Base-by-base conservation (phyloP, 2,329 filamentous ascomycete species). In the Arthrobotrys megalospora region DNA sequence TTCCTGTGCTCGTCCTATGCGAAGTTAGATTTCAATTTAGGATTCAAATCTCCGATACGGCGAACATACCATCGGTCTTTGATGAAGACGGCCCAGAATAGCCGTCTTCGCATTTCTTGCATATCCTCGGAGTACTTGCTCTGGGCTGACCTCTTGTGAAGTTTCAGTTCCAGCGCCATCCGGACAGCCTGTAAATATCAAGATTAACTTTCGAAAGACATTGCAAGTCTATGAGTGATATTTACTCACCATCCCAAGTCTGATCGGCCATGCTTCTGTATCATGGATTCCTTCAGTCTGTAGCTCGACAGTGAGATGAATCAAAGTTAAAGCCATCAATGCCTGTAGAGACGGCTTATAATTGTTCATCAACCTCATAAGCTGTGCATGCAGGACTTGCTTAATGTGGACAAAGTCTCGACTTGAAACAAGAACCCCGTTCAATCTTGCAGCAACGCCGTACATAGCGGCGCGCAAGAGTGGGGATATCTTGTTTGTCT, bases 361-460 rank as follows among this genome's bases (percentile, higher is more conserved):
- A 41, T 79, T 80, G 60, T 75, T 80, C 68, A 80, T 69, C 62
- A 80, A 72, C 32, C 67, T 76, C 55, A 79, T 79, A 45, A 81
- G 80, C 43, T 81, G 79, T 34, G 78, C 34, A 52, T 80, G 73
- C 11, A 81, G 60, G 48, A 81, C 80, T 38, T 79, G 71, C 65
- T 81, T 81, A 66, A 81, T 81, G 43, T 81, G 80, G 24, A 80
- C 62, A 47, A 81, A 81, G 53, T 81, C 80, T 50, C 80, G 72
- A 28, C 72, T 80, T 47, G 80, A 81, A 24, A 81, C 80, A 21
- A 81, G 79, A 24, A 78, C 80, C 12, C 73, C 76, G 36, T 76
- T 79, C 28, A 81, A 45, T 12, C 80, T 73, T 14, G 80, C 80
- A n/a, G 80, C 80, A 2, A 80, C 79, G 16, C 80, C 80, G 24